Conservation (phyloP, 306 rosid species). For the Dryas octopetala region DNA sequence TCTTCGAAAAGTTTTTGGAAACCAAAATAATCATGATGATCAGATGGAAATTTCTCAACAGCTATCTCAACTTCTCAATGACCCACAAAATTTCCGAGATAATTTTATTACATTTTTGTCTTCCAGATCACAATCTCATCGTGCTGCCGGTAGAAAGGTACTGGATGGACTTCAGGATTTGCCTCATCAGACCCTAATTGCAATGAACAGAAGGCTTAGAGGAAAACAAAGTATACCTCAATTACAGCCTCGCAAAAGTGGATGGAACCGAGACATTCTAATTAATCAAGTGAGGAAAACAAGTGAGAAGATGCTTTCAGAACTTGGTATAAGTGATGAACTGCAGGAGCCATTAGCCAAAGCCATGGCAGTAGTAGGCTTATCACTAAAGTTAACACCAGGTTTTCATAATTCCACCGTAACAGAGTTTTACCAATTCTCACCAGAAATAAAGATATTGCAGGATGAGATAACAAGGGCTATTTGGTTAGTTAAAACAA, state of each 20-base stretch:
- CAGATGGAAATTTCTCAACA: conserved; percentile 36
- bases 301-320: conserved; percentile 52
- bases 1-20: conserved; percentile 40
- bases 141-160: conserved; percentile 38
- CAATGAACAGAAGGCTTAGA: conserved; percentile 70
- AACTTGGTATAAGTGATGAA: conserved; percentile 45
- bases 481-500: conserved; percentile 51
- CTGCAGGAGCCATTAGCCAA: conserved; percentile 64
- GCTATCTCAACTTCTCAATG: conserved; percentile 48
- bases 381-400: conserved; percentile 50
- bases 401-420: conserved; percentile 43
- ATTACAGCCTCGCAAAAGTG: conserved; percentile 44
- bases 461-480: conserved; percentile 72
- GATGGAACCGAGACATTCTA: conserved; percentile 45
- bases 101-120: conserved; percentile 30
- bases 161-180: conserved; percentile 44
- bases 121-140: conserved; percentile 32
- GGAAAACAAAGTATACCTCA: conserved; percentile 37
- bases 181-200: conserved; percentile 51
- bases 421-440: conserved; percentile 49
- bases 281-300: conserved; percentile 37
- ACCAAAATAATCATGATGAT: conserved; percentile 20
- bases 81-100: conserved; percentile 49
- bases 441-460: conserved; percentile 59
- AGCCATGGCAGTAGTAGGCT: conserved; percentile 81